Conservation (phyloP, 2,329 filamentous ascomycete species). For the Nigrospora osmanthi region DNA sequence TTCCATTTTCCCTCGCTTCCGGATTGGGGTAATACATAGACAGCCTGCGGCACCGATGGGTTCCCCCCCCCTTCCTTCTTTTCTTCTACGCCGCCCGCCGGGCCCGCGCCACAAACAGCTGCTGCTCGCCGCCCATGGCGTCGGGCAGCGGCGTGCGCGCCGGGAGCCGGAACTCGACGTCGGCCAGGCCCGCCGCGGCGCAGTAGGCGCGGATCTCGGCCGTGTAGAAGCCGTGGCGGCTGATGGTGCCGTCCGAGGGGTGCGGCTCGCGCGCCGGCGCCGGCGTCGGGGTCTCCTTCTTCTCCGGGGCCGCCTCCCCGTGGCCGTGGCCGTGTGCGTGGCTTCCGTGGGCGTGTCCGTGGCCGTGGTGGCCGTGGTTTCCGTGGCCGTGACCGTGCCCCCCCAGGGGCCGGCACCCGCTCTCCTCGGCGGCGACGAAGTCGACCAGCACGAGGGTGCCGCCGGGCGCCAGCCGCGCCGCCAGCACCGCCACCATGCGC, state of each 20-base stretch:
- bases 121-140: too few species aligned
- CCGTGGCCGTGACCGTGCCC: conserved; percentile 3
- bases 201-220: too few species aligned
- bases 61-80: too few species aligned
- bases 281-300: conserved; percentile 23
- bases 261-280: conserved; percentile 12
- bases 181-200: too few species aligned
- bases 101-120: background rate
- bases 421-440: background rate
- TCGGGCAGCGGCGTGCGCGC: too few species aligned
- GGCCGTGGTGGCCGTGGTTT: background rate
- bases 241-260: background rate
- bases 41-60: too few species aligned
- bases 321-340: conserved; percentile 55
- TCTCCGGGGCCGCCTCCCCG: conserved; percentile 17
- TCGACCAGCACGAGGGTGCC: background rate
- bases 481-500: background rate
- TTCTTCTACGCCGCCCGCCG: conserved; percentile 7
- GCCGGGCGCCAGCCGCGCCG: background rate
- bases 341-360: conserved; percentile 36
- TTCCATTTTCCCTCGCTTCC: too few species aligned
- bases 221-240: conserved; percentile 2
- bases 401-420: background rate
- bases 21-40: too few species aligned
- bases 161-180: too few species aligned